Conservation (phyloP, 768 basidiomycete species). For the Kwoniella europaea region DNA sequence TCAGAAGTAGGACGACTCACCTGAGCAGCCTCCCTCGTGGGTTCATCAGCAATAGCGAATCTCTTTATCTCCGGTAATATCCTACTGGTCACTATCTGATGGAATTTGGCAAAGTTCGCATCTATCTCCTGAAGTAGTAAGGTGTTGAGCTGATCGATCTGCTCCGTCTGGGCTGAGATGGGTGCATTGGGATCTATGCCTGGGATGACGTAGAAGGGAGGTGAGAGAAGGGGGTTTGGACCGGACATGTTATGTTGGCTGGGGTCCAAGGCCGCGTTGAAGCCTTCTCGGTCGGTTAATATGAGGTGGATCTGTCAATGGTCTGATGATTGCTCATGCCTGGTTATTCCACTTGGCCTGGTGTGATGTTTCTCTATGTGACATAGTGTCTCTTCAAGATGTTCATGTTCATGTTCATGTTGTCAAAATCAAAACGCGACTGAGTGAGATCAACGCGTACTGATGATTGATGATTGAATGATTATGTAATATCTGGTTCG, state of each 20-base stretch:
- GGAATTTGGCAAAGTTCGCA: slow-evolving; percentile 88
- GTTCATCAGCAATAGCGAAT: slow-evolving; percentile 83
- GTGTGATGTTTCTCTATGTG: too few relatives aligned
- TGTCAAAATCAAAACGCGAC: too few relatives aligned
- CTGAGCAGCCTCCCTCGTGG: slow-evolving; percentile 87
- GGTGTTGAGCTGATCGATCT: slow-evolving; percentile 94
- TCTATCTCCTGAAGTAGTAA: slow-evolving; percentile 92
- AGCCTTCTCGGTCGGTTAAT: too few relatives aligned
- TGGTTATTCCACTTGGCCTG: too few relatives aligned
- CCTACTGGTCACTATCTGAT: slow-evolving; percentile 77
- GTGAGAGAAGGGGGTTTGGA: slow-evolving; percentile 43
- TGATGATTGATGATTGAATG: too few relatives aligned
- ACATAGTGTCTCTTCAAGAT: too few relatives aligned
- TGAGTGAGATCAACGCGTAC: too few relatives aligned
- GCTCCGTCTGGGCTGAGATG: slow-evolving; percentile 79
- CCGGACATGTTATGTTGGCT: background rate
- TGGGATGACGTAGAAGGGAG: slow-evolving; percentile 54
- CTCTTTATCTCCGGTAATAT: slow-evolving; percentile 87
- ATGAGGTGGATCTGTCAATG: too few relatives aligned
- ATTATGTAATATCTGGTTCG: too few relatives aligned
- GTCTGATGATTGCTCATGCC: too few relatives aligned
- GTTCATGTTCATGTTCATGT: too few relatives aligned
- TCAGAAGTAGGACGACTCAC: slow-evolving; percentile 61
- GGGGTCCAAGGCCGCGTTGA: too few relatives aligned
- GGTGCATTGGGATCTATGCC: slow-evolving; percentile 53